Conservation (phyloP, 116 monocot genomes). For the Zostera marina region DNA sequence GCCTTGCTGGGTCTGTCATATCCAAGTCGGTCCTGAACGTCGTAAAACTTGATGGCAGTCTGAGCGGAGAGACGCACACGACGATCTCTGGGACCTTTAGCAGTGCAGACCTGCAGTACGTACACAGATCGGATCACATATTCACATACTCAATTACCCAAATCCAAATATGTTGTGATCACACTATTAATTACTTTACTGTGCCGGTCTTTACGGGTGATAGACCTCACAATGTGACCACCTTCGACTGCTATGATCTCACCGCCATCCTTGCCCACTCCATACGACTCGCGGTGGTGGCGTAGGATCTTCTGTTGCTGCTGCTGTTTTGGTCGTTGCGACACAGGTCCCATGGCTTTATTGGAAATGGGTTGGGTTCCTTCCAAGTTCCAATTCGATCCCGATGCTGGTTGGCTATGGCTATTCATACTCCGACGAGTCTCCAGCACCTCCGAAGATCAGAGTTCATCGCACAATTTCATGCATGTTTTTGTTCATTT, state of each 20-base stretch:
- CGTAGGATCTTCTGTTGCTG: not conserved
- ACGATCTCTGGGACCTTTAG: constrained; percentile 46
- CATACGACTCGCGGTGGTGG: not conserved
- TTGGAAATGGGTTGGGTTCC: not conserved
- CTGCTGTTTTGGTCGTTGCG: not conserved
- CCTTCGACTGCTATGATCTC: not conserved
- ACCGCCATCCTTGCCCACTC: not conserved
- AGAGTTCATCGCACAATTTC: no score
- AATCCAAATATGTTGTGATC: not conserved
- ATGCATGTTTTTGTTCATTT: no score
- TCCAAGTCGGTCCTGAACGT: constrained; percentile 60
- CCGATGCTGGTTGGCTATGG: no score
- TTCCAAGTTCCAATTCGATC: no score
- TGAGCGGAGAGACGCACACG: constrained; percentile 54
- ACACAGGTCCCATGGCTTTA: not conserved
- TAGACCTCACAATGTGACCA: constrained; percentile 5
- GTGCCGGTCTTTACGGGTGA: constrained; percentile 47
- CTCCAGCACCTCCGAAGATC: no score
- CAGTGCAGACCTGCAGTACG: constrained; percentile 29
- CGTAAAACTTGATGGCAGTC: constrained; percentile 66
- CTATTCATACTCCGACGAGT: no score
- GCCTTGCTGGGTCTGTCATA: constrained; percentile 64
- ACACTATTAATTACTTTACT: no score
- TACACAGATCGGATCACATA: not conserved
- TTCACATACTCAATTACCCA: not conserved